These are phyloP conservation scores for Gymnopilus junonius DNA, from an alignment of 768 basidiomycete genomes.

Conservation along the genomic window DNA sequence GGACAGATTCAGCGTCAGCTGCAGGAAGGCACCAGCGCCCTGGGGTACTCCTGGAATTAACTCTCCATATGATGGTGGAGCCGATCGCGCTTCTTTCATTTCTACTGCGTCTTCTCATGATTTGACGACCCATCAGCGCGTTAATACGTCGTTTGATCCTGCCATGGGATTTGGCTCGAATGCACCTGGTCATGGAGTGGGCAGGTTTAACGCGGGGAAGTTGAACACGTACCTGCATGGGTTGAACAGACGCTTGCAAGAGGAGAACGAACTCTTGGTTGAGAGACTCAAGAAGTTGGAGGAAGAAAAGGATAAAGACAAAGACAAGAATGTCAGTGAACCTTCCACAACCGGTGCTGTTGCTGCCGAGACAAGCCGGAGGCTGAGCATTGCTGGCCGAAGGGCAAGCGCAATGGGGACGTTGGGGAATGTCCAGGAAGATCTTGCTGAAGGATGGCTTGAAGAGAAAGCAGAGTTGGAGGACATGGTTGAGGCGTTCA, in stretches of 20 bases:
- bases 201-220: constrained; percentile 84
- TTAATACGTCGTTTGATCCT: constrained; percentile 89
- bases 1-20: constrained; percentile 39
- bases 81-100: constrained; percentile 69
- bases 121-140: constrained; percentile 76
- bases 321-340: constrained; percentile 15
- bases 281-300: constrained; percentile 58
- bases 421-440: constrained; percentile 67
- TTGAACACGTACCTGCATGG: constrained; percentile 87
- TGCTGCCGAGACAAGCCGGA: constrained; percentile 33
- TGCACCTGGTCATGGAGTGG: constrained; percentile 66
- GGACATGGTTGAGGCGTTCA: constrained; percentile 53
- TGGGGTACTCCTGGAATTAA: constrained; percentile 40
- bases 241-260: constrained; percentile 79
- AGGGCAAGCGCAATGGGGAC: constrained; percentile 58
- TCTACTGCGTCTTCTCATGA: constrained; percentile 91
- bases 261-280: constrained; percentile 78
- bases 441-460: constrained; percentile 69
- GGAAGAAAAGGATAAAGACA: constrained; percentile 44
- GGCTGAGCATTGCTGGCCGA: constrained; percentile 44
- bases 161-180: constrained; percentile 73
- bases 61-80: constrained; percentile 51
- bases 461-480: constrained; percentile 71
- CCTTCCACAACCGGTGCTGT: constrained; percentile 21
- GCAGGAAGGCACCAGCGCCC: too few species aligned